These are phyloP conservation scores for Bothriochloa decipiens DNA, from an alignment of 176 grass and related monocot species.

Conservation along the genomic window DNA sequence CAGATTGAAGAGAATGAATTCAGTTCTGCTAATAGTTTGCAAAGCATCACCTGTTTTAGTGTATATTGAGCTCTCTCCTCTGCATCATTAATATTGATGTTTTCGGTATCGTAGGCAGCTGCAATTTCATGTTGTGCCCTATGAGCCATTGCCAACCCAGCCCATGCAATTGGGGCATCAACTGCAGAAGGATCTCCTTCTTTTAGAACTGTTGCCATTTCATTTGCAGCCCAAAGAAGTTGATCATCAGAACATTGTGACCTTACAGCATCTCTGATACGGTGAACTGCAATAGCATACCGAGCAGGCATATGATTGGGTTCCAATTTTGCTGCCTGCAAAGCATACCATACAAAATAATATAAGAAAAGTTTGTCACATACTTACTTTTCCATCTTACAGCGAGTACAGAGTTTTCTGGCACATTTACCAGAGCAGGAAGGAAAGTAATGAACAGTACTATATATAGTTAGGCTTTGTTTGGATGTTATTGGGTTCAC, in stretches of 20 bases:
- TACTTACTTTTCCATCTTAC: neutral
- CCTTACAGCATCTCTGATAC: slow-evolving; percentile 90
- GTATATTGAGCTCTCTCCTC: slow-evolving; percentile 82
- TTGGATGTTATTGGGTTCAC: no score
- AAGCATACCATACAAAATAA: slow-evolving; percentile 9
- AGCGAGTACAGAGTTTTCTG: neutral
- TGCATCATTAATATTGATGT: slow-evolving; percentile 63
- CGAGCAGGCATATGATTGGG: slow-evolving; percentile 94
- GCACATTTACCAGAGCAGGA: slow-evolving; percentile 13
- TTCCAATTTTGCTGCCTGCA: slow-evolving; percentile 88
- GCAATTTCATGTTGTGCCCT: slow-evolving; percentile 92
- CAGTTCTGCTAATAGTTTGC: neutral
- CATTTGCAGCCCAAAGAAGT: slow-evolving; percentile 88
- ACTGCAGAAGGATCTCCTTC: slow-evolving; percentile 84
- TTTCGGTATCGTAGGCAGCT: slow-evolving; percentile 58
- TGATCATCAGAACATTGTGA: slow-evolving; percentile 80
- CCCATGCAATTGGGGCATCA: slow-evolving; percentile 92
- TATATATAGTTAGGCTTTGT: neutral
- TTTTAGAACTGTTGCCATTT: slow-evolving; percentile 91
- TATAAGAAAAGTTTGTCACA: slow-evolving; percentile 6
- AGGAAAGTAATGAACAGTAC: neutral
- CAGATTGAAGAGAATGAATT: slow-evolving; percentile 20
- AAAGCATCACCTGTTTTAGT: slow-evolving; percentile 78
- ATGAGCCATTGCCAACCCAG: slow-evolving; percentile 90
- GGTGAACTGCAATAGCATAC: slow-evolving; percentile 91